Conservation (phyloP, 805 yeast genomes). For the Saccharomycopsis capsularis region DNA sequence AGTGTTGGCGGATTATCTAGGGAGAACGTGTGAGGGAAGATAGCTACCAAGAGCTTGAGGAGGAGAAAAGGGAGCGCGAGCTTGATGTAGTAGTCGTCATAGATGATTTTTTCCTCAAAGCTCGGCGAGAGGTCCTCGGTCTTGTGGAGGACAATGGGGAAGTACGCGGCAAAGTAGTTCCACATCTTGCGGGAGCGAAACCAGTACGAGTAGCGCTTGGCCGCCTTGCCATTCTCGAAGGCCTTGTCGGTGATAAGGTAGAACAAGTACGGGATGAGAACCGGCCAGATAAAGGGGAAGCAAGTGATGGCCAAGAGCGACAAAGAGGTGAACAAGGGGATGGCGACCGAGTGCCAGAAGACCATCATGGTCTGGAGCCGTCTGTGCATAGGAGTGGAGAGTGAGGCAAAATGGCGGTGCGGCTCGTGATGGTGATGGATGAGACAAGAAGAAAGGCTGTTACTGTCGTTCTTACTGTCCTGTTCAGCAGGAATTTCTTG, state of each 20-base stretch:
- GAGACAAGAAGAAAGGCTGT: too few species aligned
- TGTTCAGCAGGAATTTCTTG: too few species aligned
- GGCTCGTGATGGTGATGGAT: too few species aligned
- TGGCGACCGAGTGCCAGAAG: conserved; percentile 66
- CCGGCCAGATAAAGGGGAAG: conserved; percentile 56
- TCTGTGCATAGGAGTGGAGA: conserved; percentile 46
- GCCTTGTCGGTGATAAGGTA: conserved; percentile 57
- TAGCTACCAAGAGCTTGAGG: background rate
- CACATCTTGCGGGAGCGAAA: conserved; percentile 55
- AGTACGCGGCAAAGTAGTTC: conserved; percentile 69
- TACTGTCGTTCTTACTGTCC: too few species aligned
- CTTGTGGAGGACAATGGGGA: conserved; percentile 69
- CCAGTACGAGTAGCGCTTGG: conserved; percentile 47
- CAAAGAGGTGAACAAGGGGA: conserved; percentile 49
- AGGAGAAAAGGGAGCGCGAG: background rate
- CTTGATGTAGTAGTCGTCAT: conserved; percentile 22
- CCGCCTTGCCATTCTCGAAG: conserved; percentile 67
- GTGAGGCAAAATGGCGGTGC: conserved; percentile 40
- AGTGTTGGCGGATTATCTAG: background rate
- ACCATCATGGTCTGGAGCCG: conserved; percentile 63
- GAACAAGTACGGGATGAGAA: conserved; percentile 54
- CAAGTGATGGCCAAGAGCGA: conserved; percentile 53
- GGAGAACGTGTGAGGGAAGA: background rate
- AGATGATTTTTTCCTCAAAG: conserved; percentile 35
- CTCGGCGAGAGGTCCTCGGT: conserved; percentile 70